These are phyloP conservation scores for Setaria viridis DNA, from an alignment of 202 grass and related monocot species.

Conservation along the genomic window DNA sequence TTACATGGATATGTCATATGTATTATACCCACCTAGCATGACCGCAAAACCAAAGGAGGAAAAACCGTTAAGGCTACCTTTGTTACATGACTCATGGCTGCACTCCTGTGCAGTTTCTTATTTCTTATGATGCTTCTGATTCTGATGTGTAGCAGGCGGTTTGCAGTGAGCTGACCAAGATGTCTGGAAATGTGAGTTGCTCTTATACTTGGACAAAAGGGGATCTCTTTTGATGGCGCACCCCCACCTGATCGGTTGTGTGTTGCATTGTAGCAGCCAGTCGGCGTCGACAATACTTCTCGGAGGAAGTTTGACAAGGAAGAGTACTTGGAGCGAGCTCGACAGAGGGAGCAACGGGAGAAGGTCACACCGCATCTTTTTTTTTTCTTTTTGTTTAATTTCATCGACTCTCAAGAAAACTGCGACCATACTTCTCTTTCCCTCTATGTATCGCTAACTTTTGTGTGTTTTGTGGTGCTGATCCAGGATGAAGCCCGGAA, in stretches of 20 bases:
- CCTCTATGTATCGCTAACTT: conserved; percentile 29
- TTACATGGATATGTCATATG: no score
- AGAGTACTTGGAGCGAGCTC: conserved; percentile 86
- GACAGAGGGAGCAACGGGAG: conserved; percentile 81
- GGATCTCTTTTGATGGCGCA: not conserved
- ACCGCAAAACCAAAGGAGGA: not conserved
- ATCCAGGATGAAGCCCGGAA: conserved; percentile 65
- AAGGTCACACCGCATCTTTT: conserved; percentile 43
- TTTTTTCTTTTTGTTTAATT: not conserved
- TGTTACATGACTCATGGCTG: not conserved
- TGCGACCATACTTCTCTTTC: conserved; percentile 10
- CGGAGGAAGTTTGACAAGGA: conserved; percentile 93
- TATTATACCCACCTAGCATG: not conserved
- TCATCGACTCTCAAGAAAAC: not conserved
- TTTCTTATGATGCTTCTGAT: conserved; percentile 27
- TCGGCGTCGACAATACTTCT: conserved; percentile 89
- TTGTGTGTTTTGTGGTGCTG: conserved; percentile 34
- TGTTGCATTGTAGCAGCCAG: conserved; percentile 60
- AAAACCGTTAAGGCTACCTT: not conserved
- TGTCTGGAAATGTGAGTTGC: conserved; percentile 64
- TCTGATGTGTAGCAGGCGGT: conserved; percentile 18
- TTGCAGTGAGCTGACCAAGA: conserved; percentile 32
- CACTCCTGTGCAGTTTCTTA: not conserved
- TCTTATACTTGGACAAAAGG: not conserved
- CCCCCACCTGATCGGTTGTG: conserved; percentile 33